phyloP scores from a whole-genome alignment of 768 basidiomycete genomes.

The Tylopilus balloui region DNA sequence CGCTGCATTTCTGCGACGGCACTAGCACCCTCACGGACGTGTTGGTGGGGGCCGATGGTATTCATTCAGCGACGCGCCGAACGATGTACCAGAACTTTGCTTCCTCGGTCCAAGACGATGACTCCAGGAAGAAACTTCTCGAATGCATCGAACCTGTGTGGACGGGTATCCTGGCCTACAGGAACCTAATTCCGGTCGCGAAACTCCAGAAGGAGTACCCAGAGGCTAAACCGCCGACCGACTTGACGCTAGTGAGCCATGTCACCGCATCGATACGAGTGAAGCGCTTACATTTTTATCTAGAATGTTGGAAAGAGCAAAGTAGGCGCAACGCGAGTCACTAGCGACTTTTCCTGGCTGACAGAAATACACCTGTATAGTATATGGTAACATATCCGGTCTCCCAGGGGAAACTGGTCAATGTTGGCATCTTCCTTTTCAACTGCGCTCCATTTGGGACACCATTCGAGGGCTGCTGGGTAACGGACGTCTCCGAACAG shows the following conservation, averaged over 20 bases:
- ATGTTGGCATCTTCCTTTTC: constrained; percentile 32
- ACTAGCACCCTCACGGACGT: constrained; percentile 34
- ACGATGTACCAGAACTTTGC: constrained; percentile 24
- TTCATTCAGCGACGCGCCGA: constrained; percentile 34
- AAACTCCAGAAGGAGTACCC: constrained; percentile 32
- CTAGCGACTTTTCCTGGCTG: background rate
- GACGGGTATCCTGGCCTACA: constrained; percentile 37
- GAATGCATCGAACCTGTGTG: constrained; percentile 33
- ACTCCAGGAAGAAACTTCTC: constrained; percentile 5
- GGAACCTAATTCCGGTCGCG: constrained; percentile 32
- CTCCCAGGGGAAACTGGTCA: constrained; percentile 34
- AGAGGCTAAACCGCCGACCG: constrained; percentile 20
- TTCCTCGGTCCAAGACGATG: constrained; percentile 1
- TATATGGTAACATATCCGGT: constrained; percentile 39
- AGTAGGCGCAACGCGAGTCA: background rate
- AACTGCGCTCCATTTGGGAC: constrained; percentile 29
- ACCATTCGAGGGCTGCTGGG: constrained; percentile 30
- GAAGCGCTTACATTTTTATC: background rate
- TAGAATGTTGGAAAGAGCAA: constrained; percentile 24
- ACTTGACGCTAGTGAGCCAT: constrained; percentile 21
- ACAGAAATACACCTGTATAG: constrained; percentile 22
- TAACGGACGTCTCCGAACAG: constrained; percentile 25
- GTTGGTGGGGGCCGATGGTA: constrained; percentile 41
- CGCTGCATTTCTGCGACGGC: constrained; percentile 37
- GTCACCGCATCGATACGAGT: background rate